Conservation (phyloP, 2,329 filamentous ascomycete genomes). For the Aspergillus sp. region DNA sequence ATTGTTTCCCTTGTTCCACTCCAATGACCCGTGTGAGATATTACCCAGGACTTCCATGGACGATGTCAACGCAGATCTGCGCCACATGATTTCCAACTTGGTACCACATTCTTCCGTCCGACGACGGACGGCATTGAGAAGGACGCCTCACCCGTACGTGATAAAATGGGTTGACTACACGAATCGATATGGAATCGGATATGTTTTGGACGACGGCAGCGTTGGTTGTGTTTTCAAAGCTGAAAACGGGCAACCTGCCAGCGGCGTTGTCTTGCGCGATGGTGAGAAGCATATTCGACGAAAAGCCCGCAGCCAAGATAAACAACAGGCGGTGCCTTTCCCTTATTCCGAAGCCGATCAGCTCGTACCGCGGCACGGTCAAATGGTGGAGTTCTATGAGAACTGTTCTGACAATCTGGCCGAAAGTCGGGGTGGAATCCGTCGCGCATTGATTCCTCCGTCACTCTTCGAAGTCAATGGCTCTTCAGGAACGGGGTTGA, state of each 20-base stretch:
- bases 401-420: slow-evolving; percentile 35
- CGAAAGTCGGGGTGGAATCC: slow-evolving; percentile 35
- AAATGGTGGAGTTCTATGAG: slow-evolving; percentile 49
- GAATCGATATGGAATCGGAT: slow-evolving; percentile 51
- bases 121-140: slow-evolving; percentile 26
- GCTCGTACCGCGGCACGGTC: slow-evolving; percentile 41
- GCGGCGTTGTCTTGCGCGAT: slow-evolving; percentile 45
- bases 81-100: slow-evolving; percentile 37
- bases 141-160: slow-evolving; percentile 43
- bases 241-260: slow-evolving; percentile 43
- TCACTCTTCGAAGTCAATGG: slow-evolving; percentile 38
- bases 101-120: slow-evolving; percentile 29
- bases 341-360: slow-evolving; percentile 43
- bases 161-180: slow-evolving; percentile 55
- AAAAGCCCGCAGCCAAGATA: slow-evolving; percentile 40
- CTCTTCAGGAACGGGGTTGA: slow-evolving; percentile 26
- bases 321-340: slow-evolving; percentile 21
- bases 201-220: slow-evolving; percentile 50
- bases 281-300: slow-evolving; percentile 47
- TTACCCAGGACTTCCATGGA: slow-evolving; percentile 37
- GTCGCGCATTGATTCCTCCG: slow-evolving; percentile 39
- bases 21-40: slow-evolving; percentile 34
- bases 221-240: slow-evolving; percentile 51
- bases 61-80: slow-evolving; percentile 39
- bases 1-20: slow-evolving; percentile 36